Percentiles rank a stretch among this genome's conserved stretches.
Conservation (phyloP, 371 early-diverging fungal genomes). For the Dichotomocladium elegans region DNA sequence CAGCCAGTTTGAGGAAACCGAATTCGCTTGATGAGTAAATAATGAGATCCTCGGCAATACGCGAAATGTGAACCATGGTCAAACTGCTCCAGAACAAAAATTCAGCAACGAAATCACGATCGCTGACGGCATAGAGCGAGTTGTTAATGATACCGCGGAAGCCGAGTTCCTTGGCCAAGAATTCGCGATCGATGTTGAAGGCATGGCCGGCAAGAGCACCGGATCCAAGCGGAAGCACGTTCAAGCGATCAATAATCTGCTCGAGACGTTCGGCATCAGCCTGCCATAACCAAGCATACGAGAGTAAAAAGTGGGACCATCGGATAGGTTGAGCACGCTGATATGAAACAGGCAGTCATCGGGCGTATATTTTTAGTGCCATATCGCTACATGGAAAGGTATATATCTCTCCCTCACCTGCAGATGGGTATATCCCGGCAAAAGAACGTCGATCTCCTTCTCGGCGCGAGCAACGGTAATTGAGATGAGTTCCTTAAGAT, state of each 20-base stretch:
- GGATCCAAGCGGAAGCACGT: conserved; percentile 85
- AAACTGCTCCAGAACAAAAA: conserved; percentile 88
- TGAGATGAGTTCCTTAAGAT: conserved; percentile 73
- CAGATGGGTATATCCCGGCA: conserved; percentile 98
- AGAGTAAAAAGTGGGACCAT: conserved; percentile 89
- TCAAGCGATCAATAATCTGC: conserved; percentile 76
- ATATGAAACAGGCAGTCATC: neutral
- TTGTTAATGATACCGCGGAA: conserved; percentile 84
- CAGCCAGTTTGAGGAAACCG: conserved; percentile 88
- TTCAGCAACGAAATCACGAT: conserved; percentile 96
- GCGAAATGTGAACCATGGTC: conserved; percentile 88
- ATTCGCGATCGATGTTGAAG: conserved; percentile 89
- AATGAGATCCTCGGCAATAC: conserved; percentile 94
- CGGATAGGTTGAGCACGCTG: conserved; percentile 96
- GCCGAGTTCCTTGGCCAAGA: conserved; percentile 82
- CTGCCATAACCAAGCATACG: conserved; percentile 87
- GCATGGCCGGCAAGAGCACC: conserved; percentile 98
- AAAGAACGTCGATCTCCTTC: conserved; percentile 82
- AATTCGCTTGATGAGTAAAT: conserved; percentile 91
- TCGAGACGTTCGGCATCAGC: conserved; percentile 82
- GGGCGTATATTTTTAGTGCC: no score
- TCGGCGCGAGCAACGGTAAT: conserved; percentile 77
- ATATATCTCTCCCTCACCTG: conserved; percentile 50
- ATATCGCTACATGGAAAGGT: neutral
- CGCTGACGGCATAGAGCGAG: conserved; percentile 86